Evolutionary conservation across 768 basidiomycete genomes (phyloP), one percentile per base, ranked within the genome.

Genomic region (Suillus subluteus): DNA sequence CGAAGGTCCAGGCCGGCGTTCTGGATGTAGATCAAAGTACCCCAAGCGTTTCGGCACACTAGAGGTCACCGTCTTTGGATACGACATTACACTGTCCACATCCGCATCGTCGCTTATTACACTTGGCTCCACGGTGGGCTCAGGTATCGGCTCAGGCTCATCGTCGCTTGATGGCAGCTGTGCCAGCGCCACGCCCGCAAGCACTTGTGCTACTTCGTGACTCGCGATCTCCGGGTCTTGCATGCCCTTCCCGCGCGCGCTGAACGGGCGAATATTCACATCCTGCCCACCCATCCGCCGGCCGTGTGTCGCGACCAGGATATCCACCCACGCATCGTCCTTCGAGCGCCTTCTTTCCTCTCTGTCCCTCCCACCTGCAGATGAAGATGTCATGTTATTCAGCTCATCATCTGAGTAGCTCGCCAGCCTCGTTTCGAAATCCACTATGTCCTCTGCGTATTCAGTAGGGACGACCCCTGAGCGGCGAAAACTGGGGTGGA

Each of bases 291-390:
- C 83, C 73, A 89, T 75, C 50, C 88, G 77, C 50, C 88, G 78
- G 43, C 70, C 75, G 69, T 84, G 85, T 16, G 75, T 85, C 54
- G 87, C 88, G 2, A 95, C 92, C 12, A 94, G 78, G 50, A 95
- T 95, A 77, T 95, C 94, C 50, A 95, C 92, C 92, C 94, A 94
- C 5, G 92, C 91, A 72, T 95, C 94, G 62, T 91, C 89, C 70
- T 77, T 80, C 23, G 83, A 82, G 70, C 74, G 77, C 78, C 72
- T 79, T 78, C 79, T 77, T 46, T 83, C 81, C 44, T 83, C 77
- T 26, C 75, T 77, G 23, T 40, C 40, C 4, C 58, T 41, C 46
- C 79, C 73, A 23, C 82, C 75, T 15, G 73, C 71, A 68, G 79
- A 80, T 55, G 75, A 68, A 68, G 82, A 82, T 9, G 76, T 72